A percentile compares a stretch with the other conserved stretches of the same genome.
phyloP scores from a whole-genome alignment of 495 filamentous ascomycete genomes.

The Rhypophila decipiens region DNA sequence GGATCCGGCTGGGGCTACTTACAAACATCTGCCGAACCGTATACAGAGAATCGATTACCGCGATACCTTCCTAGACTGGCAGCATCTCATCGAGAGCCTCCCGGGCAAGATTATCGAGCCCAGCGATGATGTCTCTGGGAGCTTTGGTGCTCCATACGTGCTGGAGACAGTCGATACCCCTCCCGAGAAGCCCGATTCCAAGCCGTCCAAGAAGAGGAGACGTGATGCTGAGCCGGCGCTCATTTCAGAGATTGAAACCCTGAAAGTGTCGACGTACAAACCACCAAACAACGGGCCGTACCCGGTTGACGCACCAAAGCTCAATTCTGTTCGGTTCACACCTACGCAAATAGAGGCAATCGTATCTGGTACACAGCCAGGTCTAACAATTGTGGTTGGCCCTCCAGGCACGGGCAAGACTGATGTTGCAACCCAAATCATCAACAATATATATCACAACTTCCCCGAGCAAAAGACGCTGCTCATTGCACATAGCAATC shows the following conservation, averaged over 20 bases:
- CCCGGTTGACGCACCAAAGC: conserved; percentile 75
- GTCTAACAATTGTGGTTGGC: conserved; percentile 89
- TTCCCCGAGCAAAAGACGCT: conserved; percentile 89
- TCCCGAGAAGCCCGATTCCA: conserved; percentile 33
- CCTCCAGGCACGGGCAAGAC: conserved; percentile 98
- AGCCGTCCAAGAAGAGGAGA: conserved; percentile 74
- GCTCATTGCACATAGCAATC: conserved; percentile 94
- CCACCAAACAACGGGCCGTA: conserved; percentile 89
- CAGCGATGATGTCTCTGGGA: conserved; percentile 58
- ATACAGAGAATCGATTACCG: conserved; percentile 76
- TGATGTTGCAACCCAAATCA: conserved; percentile 96
- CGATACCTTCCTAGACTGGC: conserved; percentile 94
- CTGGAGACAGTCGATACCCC: conserved; percentile 55
- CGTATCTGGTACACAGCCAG: conserved; percentile 87
- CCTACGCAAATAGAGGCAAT: conserved; percentile 89
- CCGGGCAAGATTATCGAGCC: conserved; percentile 80
- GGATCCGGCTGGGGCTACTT: conserved; percentile 80
- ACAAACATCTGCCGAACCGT: conserved; percentile 73
- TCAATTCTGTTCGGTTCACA: conserved; percentile 83
- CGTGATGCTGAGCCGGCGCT: conserved; percentile 61
- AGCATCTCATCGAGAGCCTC: conserved; percentile 83
- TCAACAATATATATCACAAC: conserved; percentile 98
- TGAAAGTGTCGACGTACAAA: conserved; percentile 87
- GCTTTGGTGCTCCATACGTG: conserved; percentile 83
- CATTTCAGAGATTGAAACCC: conserved; percentile 50